Evolutionary conservation across 495 filamentous ascomycete species (phyloP).

Genomic region (Collariella sp.): DNA sequence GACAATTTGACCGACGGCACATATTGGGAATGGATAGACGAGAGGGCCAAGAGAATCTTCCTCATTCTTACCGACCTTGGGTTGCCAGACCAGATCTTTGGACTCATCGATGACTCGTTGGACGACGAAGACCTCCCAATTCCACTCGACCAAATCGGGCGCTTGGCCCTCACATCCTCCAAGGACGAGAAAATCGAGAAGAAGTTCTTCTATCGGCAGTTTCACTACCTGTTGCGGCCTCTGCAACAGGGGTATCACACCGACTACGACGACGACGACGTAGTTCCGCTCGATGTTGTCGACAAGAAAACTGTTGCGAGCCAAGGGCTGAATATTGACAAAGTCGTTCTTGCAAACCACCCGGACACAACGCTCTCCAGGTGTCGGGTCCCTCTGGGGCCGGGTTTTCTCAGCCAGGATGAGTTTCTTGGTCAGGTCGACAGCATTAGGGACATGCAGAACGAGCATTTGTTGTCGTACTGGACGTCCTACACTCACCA

Average conservation of each 20-base stretch:
- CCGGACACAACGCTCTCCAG: conserved; percentile 57
- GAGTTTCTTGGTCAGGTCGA: conserved; percentile 65
- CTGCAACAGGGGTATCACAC: conserved; percentile 62
- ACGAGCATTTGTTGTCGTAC: conserved; percentile 73
- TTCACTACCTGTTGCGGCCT: conserved; percentile 65
- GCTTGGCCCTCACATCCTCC: conserved; percentile 52
- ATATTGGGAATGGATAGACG: conserved; percentile 86
- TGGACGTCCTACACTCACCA: conserved; percentile 73
- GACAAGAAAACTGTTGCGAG: conserved; percentile 45
- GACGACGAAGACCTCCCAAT: conserved; percentile 86
- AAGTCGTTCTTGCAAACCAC: conserved; percentile 54
- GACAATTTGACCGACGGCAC: conserved; percentile 82
- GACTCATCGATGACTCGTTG: conserved; percentile 74
- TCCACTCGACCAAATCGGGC: conserved; percentile 58
- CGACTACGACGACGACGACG: conserved; percentile 67
- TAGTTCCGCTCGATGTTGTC: conserved; percentile 64
- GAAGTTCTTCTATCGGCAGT: conserved; percentile 75
- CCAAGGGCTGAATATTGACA: conserved; percentile 50
- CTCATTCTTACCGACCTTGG: conserved; percentile 73
- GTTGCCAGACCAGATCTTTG: conserved; percentile 77
- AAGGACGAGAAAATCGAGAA: conserved; percentile 56
- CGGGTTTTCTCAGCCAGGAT: conserved; percentile 50
- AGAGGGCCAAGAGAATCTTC: conserved; percentile 70
- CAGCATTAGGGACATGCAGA: conserved; percentile 53
- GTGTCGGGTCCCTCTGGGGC: conserved; percentile 56